A percentile compares a stretch with the other conserved stretches of the same genome.
phyloP scores from a whole-genome alignment of 2,329 filamentous ascomycete genomes.

The Daldinia sp. region DNA sequence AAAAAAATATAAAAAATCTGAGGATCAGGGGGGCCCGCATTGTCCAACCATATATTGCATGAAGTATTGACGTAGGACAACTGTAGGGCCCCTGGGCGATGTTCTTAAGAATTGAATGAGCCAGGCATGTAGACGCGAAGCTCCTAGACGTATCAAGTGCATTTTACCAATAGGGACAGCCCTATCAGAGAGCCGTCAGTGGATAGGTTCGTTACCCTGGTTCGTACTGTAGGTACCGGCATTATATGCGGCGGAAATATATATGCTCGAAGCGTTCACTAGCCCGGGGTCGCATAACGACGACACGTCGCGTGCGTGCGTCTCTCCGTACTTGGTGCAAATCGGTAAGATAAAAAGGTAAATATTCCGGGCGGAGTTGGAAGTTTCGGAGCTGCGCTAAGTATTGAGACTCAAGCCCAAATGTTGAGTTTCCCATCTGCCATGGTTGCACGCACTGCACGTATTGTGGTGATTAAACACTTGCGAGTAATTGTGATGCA shows the following conservation, averaged over 20 bases:
- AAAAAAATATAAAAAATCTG: neutral
- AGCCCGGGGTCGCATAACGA: conserved; percentile 30
- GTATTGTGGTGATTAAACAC: neutral
- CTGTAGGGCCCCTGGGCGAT: neutral
- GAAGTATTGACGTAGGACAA: conserved; percentile 36
- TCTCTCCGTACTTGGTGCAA: conserved; percentile 8
- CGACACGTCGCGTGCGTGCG: conserved; percentile 16
- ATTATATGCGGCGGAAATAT: conserved; percentile 28
- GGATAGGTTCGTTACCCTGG: conserved; percentile 13
- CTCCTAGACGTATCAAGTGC: neutral
- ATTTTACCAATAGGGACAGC: conserved; percentile 3
- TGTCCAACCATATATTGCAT: conserved; percentile 33
- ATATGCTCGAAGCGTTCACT: conserved; percentile 12
- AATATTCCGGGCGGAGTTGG: conserved; percentile 20
- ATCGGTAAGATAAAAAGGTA: conserved; percentile 37
- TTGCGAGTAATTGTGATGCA: neutral
- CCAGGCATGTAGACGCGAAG: conserved; percentile 18
- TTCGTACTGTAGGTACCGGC: conserved; percentile 13
- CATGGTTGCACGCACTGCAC: neutral
- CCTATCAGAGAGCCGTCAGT: conserved; percentile 1
- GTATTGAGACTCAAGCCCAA: conserved; percentile 2
- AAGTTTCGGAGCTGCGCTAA: conserved; percentile 9
- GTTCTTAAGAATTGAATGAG: neutral
- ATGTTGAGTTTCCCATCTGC: neutral
- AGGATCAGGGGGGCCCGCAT: conserved; percentile 4